A percentile compares a stretch with the other conserved stretches of the same genome.
These are phyloP conservation scores for Oenanthe javanica DNA, from an alignment of 140 eudicot species.

Conservation along the genomic window DNA sequence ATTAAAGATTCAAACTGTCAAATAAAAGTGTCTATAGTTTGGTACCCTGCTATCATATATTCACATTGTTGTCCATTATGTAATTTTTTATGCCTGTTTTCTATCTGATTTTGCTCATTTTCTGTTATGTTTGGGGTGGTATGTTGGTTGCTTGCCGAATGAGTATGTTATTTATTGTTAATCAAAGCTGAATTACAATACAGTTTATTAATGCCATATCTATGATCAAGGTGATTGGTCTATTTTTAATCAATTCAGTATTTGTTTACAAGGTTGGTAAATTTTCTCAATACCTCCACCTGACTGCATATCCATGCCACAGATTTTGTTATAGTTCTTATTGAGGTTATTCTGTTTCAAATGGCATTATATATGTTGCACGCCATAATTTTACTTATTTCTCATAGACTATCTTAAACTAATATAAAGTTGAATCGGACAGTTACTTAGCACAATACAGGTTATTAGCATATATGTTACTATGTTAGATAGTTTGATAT, in stretches of 20 bases:
- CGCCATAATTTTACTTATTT: not conserved
- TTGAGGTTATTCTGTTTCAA: not conserved
- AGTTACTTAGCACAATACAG: not conserved
- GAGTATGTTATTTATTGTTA: not conserved
- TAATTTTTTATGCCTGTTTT: not conserved
- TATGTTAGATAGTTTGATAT: no score
- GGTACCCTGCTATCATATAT: not conserved
- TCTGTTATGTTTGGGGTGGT: not conserved
- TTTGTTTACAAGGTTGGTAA: not conserved
- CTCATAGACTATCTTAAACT: not conserved
- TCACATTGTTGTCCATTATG: not conserved
- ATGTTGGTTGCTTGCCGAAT: not conserved
- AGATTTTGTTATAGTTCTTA: not conserved
- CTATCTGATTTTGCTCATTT: not conserved
- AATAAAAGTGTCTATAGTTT: not conserved
- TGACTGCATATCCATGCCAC: not conserved
- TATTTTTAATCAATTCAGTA: not conserved
- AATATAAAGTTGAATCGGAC: not conserved
- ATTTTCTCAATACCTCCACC: not conserved
- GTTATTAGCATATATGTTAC: not conserved
- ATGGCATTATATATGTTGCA: not conserved
- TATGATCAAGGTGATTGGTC: not conserved
- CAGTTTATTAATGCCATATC: not conserved
- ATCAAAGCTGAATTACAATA: not conserved
- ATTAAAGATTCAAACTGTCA: not conserved